Evolutionary conservation across 2,329 filamentous ascomycete genomes (phyloP).

Genomic region (Microsporum audouinii): DNA sequence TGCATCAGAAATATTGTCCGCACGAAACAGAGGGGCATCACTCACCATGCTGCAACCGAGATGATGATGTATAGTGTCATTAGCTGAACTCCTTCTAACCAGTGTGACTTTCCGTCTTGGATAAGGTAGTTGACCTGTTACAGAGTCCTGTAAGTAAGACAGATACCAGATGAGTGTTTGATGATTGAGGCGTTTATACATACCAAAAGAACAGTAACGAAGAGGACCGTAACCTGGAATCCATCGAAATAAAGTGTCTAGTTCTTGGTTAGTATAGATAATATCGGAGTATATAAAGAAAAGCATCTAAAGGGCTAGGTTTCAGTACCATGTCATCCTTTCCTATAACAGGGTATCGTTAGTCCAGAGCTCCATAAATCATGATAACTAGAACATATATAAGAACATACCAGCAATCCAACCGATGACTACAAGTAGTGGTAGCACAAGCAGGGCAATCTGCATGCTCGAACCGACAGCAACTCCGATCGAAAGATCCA

Average conservation of each 20-base stretch:
- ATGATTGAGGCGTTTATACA: constrained; percentile 26
- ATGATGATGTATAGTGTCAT: constrained; percentile 53
- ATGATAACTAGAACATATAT: not conserved
- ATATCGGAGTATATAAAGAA: not conserved
- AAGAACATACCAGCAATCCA: constrained; percentile 42
- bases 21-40: not conserved
- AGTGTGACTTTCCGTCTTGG: constrained; percentile 47
- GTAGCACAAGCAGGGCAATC: constrained; percentile 52
- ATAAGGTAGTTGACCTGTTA: constrained; percentile 53
- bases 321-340: constrained; percentile 44
- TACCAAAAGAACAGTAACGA: constrained; percentile 42
- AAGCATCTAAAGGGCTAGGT: not conserved
- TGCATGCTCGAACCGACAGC: constrained; percentile 56
- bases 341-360: constrained; percentile 19
- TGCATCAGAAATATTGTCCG: not conserved
- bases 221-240: constrained; percentile 54
- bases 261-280: constrained; percentile 11
- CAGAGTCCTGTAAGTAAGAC: constrained; percentile 14
- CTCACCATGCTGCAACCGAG: constrained; percentile 46
- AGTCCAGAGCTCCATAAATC: not conserved
- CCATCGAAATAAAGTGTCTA: constrained; percentile 55
- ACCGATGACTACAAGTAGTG: constrained; percentile 49
- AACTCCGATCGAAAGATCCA: constrained; percentile 56
- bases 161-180: not conserved
- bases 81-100: constrained; percentile 51